Conservation (phyloP, 768 basidiomycete species). For the Fibroporia radiculosa region DNA sequence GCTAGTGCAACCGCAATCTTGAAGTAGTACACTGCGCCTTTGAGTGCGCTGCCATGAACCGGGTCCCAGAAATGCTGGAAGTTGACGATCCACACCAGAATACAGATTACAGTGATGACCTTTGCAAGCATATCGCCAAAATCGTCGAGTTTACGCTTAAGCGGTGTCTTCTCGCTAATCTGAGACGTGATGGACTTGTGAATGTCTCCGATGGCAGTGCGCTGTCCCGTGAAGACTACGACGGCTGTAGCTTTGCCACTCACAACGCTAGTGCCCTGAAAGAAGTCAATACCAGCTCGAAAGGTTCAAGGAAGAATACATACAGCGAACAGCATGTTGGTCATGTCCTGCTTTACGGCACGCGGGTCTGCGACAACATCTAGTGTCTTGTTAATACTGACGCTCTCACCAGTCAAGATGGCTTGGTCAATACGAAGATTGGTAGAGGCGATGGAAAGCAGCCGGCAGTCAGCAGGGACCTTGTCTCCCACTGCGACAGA, state of each 20-base stretch:
- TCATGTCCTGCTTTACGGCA: slow-evolving; percentile 98
- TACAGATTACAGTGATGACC: slow-evolving; percentile 93
- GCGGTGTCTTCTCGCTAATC: slow-evolving; percentile 91
- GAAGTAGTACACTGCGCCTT: slow-evolving; percentile 97
- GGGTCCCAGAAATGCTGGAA: slow-evolving; percentile 95
- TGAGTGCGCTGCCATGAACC: slow-evolving; percentile 80
- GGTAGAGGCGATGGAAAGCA: slow-evolving; percentile 84
- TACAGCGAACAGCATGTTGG: slow-evolving; percentile 91
- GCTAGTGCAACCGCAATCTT: slow-evolving; percentile 98
- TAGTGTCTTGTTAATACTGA: slow-evolving; percentile 76
- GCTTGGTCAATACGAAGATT: slow-evolving; percentile 96
- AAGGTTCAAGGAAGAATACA: slow-evolving; percentile 18
- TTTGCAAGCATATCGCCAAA: slow-evolving; percentile 97
- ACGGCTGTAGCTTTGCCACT: slow-evolving; percentile 86
- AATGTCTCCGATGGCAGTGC: slow-evolving; percentile 94
- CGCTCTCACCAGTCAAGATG: slow-evolving; percentile 91
- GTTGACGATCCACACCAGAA: slow-evolving; percentile 98
- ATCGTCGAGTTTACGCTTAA: slow-evolving; percentile 96
- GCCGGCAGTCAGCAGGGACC: slow-evolving; percentile 89
- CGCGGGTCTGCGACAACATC: slow-evolving; percentile 59
- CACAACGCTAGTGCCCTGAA: slow-evolving; percentile 89
- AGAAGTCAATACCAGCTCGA: background rate
- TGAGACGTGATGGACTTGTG: slow-evolving; percentile 93
- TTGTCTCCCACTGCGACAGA: slow-evolving; percentile 90
- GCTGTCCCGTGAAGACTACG: slow-evolving; percentile 78